Evolutionary conservation across 2,329 filamentous ascomycete species (phyloP).

Genomic region (Exophiala viscosa): DNA sequence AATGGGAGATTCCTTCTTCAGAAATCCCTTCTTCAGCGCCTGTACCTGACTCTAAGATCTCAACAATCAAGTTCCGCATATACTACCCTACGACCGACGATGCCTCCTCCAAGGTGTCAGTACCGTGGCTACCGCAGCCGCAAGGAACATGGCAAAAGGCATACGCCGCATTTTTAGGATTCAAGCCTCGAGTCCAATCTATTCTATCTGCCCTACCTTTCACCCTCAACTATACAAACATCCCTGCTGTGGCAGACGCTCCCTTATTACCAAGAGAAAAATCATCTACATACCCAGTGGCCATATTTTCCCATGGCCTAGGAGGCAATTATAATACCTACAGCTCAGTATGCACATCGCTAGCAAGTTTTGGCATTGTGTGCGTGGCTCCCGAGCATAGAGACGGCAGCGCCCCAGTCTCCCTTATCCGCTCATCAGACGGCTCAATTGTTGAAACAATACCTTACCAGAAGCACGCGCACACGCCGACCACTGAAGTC

Average conservation of each 20-base stretch:
- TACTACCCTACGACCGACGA: slow-evolving; percentile 67
- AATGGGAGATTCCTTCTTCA: slow-evolving; percentile 70
- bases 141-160: slow-evolving; percentile 70
- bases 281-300: slow-evolving; percentile 67
- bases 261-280: slow-evolving; percentile 51
- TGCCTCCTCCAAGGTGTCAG: slow-evolving; percentile 47
- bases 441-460: slow-evolving; percentile 38
- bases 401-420: slow-evolving; percentile 74
- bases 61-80: slow-evolving; percentile 74
- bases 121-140: slow-evolving; percentile 74
- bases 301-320: slow-evolving; percentile 82
- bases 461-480: slow-evolving; percentile 46
- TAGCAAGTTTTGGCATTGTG: slow-evolving; percentile 76
- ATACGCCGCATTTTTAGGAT: slow-evolving; percentile 72
- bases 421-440: slow-evolving; percentile 59
- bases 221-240: slow-evolving; percentile 28
- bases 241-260: slow-evolving; percentile 42
- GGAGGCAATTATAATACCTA: slow-evolving; percentile 80
- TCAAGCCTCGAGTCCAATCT: slow-evolving; percentile 32
- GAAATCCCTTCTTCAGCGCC: slow-evolving; percentile 49
- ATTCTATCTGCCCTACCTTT: slow-evolving; percentile 24
- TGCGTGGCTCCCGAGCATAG: slow-evolving; percentile 80
- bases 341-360: slow-evolving; percentile 72
- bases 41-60: slow-evolving; percentile 55
- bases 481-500: slow-evolving; percentile 62